phyloP scores from a whole-genome alignment of 225 moss, liverwort and hornwort species.

The Climacium dendroides region DNA sequence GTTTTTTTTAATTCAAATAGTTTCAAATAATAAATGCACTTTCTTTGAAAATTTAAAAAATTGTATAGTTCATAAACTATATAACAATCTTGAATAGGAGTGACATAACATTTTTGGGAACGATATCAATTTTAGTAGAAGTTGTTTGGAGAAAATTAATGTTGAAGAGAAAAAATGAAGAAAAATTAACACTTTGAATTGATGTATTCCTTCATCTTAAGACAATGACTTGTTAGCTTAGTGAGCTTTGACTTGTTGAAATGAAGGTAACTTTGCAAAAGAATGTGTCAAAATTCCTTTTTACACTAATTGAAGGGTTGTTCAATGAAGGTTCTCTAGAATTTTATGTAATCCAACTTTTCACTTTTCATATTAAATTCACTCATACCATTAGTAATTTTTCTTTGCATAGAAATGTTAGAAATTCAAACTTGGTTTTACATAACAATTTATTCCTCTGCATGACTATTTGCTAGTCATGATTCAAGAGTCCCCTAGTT shows the following conservation, averaged over 20 bases:
- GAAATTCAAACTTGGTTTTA: not conserved
- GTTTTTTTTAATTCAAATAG: not conserved
- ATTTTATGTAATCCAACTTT: not conserved
- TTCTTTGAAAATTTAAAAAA: not conserved
- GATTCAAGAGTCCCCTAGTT: too few species aligned
- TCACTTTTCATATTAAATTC: not conserved
- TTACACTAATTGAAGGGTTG: not conserved
- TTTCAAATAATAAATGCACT: not conserved
- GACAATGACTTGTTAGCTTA: not conserved
- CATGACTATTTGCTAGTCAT: too few species aligned
- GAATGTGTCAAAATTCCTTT: not conserved
- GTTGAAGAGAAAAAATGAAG: not conserved
- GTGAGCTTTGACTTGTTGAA: not conserved
- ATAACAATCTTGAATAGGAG: not conserved
- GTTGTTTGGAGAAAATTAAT: not conserved
- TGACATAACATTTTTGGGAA: not conserved
- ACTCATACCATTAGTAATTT: rapidly evolving
- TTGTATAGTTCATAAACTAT: rapidly evolving
- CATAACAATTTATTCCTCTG: not conserved
- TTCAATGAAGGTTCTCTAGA: not conserved
- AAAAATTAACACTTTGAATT: not conserved
- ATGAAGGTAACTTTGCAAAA: not conserved
- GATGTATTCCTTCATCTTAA: not conserved
- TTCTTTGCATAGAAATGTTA: not conserved
- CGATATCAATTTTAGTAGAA: not conserved